Percentiles rank a stretch among this genome's conserved stretches.
Evolutionary conservation across 2,329 filamentous ascomycete genomes (phyloP).

Genomic region (Cordyceps pruinosa): DNA sequence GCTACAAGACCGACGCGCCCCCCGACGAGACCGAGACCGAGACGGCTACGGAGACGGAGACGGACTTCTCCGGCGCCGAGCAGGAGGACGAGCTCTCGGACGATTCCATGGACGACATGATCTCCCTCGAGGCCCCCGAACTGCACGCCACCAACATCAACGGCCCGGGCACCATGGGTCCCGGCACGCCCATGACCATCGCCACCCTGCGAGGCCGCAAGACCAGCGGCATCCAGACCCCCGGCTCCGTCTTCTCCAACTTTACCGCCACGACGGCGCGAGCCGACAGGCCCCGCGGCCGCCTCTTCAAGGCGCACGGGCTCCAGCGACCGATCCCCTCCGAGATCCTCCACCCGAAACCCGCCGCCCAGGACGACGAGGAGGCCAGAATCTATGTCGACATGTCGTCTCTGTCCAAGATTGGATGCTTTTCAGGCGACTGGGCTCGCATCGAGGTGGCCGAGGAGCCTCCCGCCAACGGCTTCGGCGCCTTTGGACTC

Average conservation of each 20-base stretch:
- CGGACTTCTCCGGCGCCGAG: slow-evolving; percentile 56
- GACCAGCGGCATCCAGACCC: slow-evolving; percentile 69
- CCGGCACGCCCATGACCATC: slow-evolving; percentile 71
- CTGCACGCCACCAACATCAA: slow-evolving; percentile 73
- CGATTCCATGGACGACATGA: slow-evolving; percentile 89
- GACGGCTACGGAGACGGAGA: slow-evolving; percentile 53
- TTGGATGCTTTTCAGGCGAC: slow-evolving; percentile 95
- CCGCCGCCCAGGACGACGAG: slow-evolving; percentile 70
- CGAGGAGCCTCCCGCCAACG: slow-evolving; percentile 64
- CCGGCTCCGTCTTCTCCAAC: slow-evolving; percentile 82
- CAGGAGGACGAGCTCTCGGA: slow-evolving; percentile 75
- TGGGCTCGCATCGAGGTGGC: slow-evolving; percentile 84
- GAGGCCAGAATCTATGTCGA: slow-evolving; percentile 88
- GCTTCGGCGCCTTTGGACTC: slow-evolving; percentile 59
- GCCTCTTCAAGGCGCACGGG: slow-evolving; percentile 77
- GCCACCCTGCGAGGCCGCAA: slow-evolving; percentile 51
- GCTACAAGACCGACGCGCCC: slow-evolving; percentile 50
- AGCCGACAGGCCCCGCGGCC: slow-evolving; percentile 63
- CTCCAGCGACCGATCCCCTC: slow-evolving; percentile 65
- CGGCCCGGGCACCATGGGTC: slow-evolving; percentile 69
- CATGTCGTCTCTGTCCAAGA: slow-evolving; percentile 73
- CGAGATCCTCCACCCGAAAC: slow-evolving; percentile 79
- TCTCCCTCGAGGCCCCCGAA: slow-evolving; percentile 75
- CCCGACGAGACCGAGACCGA: slow-evolving; percentile 48
- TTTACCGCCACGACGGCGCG: slow-evolving; percentile 80